A percentile compares a stretch with the other conserved stretches of the same genome.
Evolutionary conservation across 169 alveolate species (phyloP).

Genomic region (Babesia bigemina): DNA sequence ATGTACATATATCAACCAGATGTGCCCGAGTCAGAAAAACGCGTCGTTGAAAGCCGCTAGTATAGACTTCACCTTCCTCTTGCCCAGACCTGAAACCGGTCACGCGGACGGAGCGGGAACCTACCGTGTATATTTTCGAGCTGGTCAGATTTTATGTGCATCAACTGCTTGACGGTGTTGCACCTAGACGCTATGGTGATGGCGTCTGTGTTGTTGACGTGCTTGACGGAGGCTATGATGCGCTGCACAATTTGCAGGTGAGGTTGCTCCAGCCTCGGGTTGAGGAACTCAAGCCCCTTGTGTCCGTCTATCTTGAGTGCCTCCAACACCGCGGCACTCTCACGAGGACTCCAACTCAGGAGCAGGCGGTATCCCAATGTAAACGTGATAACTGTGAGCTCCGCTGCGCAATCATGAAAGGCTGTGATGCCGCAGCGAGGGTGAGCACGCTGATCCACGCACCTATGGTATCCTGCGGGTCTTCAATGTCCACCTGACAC

Average conservation of each 20-base stretch:
- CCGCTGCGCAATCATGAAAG: neutral
- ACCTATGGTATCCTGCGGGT: constrained; percentile 34
- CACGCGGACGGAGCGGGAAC: neutral
- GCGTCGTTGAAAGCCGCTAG: constrained; percentile 45
- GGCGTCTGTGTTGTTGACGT: constrained; percentile 51
- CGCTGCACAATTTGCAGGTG: constrained; percentile 38
- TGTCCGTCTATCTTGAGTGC: constrained; percentile 43
- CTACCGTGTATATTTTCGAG: constrained; percentile 43
- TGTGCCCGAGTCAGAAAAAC: constrained; percentile 19
- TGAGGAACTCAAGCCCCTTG: constrained; percentile 50
- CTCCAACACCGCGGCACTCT: constrained; percentile 62
- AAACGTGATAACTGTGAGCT: constrained; percentile 39
- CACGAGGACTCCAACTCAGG: constrained; percentile 64
- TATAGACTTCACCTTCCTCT: constrained; percentile 46
- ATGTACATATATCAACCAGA: no score
- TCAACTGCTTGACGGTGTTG: constrained; percentile 33
- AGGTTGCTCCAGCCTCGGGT: constrained; percentile 11
- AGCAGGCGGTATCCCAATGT: constrained; percentile 42
- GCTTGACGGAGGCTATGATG: constrained; percentile 20
- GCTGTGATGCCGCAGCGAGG: neutral
- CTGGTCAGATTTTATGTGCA: constrained; percentile 19
- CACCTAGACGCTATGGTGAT: constrained; percentile 2
- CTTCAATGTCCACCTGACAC: constrained; percentile 62
- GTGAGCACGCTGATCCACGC: neutral
- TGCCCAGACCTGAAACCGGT: constrained; percentile 51